Percentiles rank a stretch among this genome's conserved stretches.
These are phyloP conservation scores for Malus sylvestris DNA, from an alignment of 306 rosid species.

Conservation along the genomic window DNA sequence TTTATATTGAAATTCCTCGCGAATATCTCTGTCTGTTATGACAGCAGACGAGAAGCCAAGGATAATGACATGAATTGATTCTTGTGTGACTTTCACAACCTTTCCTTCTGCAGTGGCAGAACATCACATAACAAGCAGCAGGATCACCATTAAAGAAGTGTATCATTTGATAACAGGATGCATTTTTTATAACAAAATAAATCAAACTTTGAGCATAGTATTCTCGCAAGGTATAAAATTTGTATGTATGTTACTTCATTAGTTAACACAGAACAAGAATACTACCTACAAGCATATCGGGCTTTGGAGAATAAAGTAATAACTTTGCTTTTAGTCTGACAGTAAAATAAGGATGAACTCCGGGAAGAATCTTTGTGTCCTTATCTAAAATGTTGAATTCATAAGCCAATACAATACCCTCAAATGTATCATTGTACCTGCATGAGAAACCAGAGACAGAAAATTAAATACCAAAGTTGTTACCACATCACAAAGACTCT, in stretches of 20 bases:
- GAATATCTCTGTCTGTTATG: conserved; percentile 49
- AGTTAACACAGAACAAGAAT: background rate
- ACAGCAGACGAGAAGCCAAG: conserved; percentile 70
- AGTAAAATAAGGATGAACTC: conserved; percentile 48
- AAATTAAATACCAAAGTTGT: background rate
- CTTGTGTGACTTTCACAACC: conserved; percentile 62
- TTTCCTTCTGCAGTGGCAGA: conserved; percentile 58
- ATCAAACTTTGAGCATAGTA: background rate
- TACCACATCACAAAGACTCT: background rate
- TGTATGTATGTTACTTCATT: background rate
- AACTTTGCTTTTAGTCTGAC: conserved; percentile 47
- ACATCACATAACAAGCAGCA: conserved; percentile 15
- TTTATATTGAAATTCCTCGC: conserved; percentile 51
- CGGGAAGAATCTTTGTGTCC: conserved; percentile 22
- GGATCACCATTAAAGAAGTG: background rate
- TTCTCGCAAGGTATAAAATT: background rate
- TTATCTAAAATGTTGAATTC: conserved; percentile 22
- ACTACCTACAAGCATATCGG: conserved; percentile 80
- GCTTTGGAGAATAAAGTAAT: conserved; percentile 73
- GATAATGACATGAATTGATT: conserved; percentile 61
- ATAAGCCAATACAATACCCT: conserved; percentile 51
- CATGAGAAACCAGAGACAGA: conserved; percentile 8
- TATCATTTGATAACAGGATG: background rate
- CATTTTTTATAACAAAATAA: background rate
- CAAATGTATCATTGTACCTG: conserved; percentile 59